These are phyloP conservation scores for Kwoniella europaea DNA, from an alignment of 768 basidiomycete genomes.

Conservation along the genomic window DNA sequence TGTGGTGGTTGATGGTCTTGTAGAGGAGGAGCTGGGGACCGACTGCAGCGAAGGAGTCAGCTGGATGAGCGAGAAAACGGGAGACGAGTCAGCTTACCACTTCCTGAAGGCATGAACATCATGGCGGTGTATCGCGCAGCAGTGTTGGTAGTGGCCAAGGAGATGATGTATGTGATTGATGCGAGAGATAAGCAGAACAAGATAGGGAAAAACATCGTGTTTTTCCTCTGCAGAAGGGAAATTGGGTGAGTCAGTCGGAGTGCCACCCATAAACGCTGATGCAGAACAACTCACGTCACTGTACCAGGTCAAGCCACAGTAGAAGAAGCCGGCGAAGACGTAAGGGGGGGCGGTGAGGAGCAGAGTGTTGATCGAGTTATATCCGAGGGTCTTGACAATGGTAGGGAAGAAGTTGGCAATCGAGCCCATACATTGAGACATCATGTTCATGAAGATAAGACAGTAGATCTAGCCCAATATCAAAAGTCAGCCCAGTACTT, in stretches of 20 bases:
- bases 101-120: conserved; percentile 45
- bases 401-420: conserved; percentile 40
- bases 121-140: conserved; percentile 39
- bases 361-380: conserved; percentile 23
- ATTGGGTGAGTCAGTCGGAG: neutral
- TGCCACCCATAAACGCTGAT: no score
- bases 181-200: conserved; percentile 37
- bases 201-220: conserved; percentile 40
- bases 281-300: conserved; percentile 14
- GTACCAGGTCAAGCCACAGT: conserved; percentile 16
- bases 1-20: conserved; percentile 50
- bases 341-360: conserved; percentile 30
- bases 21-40: conserved; percentile 49
- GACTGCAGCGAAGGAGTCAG: conserved; percentile 27
- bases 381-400: conserved; percentile 39
- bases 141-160: conserved; percentile 33
- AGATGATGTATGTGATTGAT: conserved; percentile 41
- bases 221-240: conserved; percentile 15
- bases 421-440: conserved; percentile 28
- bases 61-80: neutral
- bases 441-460: conserved; percentile 30
- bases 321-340: conserved; percentile 25
- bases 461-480: conserved; percentile 11
- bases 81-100: conserved; percentile 16
- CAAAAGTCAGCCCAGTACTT: neutral